Conservation (phyloP, 2,329 filamentous ascomycete genomes). For the Fusarium nurragi region DNA sequence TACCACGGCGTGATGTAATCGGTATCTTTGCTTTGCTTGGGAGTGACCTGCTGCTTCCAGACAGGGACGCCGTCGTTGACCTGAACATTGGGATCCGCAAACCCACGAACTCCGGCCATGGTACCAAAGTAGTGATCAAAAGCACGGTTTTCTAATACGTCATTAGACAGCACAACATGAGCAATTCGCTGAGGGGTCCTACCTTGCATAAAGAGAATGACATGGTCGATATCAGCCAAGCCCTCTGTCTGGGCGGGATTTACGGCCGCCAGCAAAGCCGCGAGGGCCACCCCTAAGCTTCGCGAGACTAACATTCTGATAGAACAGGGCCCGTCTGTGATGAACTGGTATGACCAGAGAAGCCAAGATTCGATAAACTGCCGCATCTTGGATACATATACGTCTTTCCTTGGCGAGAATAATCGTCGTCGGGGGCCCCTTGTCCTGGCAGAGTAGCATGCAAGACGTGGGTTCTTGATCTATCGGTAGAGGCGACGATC, state of each 20-base stretch:
- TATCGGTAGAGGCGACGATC: background rate
- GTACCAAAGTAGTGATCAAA: slow-evolving; percentile 23
- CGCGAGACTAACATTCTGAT: slow-evolving; percentile 5
- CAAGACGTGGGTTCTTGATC: background rate
- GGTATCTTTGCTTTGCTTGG: background rate
- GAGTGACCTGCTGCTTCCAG: slow-evolving; percentile 5
- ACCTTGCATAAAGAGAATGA: slow-evolving; percentile 15
- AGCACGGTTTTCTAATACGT: background rate
- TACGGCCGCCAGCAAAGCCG: background rate
- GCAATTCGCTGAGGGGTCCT: accelerated
- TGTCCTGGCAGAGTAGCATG: background rate
- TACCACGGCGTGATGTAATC: slow-evolving; percentile 54
- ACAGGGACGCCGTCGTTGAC: slow-evolving; percentile 1
- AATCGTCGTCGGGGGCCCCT: background rate
- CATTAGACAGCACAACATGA: background rate
- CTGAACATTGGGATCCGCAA: slow-evolving; percentile 15
- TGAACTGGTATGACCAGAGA: background rate
- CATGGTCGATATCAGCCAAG: slow-evolving; percentile 16
- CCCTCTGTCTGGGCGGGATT: background rate
- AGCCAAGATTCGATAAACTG: background rate
- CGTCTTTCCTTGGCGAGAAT: background rate
- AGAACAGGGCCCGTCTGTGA: background rate
- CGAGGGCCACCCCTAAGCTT: background rate
- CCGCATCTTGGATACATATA: slow-evolving; percentile 11
- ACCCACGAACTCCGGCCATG: slow-evolving; percentile 16